Percentiles rank a stretch among this genome's conserved stretches.
These are phyloP conservation scores for Botryotinia narcissicola DNA, from an alignment of 2,329 filamentous ascomycete genomes.

Conservation along the genomic window DNA sequence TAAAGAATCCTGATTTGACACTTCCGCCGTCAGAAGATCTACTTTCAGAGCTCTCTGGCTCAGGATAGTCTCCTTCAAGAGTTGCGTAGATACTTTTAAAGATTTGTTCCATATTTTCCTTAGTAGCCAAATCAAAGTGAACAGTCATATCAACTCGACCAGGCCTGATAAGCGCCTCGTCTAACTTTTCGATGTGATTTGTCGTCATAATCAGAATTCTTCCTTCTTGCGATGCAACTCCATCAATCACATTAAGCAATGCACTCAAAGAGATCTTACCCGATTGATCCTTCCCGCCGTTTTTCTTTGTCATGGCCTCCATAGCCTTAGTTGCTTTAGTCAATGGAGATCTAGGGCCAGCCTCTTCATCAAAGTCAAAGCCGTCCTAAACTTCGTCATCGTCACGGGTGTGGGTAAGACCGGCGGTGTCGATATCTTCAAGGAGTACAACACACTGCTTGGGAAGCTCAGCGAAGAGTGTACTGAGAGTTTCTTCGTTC, in stretches of 20 bases:
- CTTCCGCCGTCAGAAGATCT: not conserved
- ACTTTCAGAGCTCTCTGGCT: not conserved
- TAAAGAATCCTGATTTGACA: constrained; percentile 46
- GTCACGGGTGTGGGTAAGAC: constrained; percentile 54
- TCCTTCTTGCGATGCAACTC: constrained; percentile 65
- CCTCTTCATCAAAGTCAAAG: constrained; percentile 6
- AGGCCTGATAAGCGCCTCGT: constrained; percentile 59
- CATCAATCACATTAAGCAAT: constrained; percentile 66
- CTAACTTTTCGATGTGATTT: constrained; percentile 61
- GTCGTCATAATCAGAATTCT: constrained; percentile 70
- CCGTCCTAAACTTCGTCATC: constrained; percentile 21
- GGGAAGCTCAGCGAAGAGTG: constrained; percentile 65
- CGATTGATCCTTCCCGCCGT: constrained; percentile 7
- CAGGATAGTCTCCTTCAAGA: constrained; percentile 35
- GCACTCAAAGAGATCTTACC: constrained; percentile 56
- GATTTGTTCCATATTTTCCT: constrained; percentile 34
- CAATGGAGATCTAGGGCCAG: not conserved
- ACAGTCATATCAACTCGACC: constrained; percentile 61
- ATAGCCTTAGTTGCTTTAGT: not conserved
- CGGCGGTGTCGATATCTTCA: constrained; percentile 74
- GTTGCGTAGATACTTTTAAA: constrained; percentile 41
- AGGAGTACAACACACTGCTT: constrained; percentile 69
- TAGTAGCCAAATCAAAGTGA: constrained; percentile 45
- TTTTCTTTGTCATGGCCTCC: constrained; percentile 43
- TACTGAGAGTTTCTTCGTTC: constrained; percentile 62